A percentile compares a stretch with the other conserved stretches of the same genome.
These are phyloP conservation scores for Fraxinus excelsior DNA, from an alignment of 257 asterid species.

Conservation along the genomic window DNA sequence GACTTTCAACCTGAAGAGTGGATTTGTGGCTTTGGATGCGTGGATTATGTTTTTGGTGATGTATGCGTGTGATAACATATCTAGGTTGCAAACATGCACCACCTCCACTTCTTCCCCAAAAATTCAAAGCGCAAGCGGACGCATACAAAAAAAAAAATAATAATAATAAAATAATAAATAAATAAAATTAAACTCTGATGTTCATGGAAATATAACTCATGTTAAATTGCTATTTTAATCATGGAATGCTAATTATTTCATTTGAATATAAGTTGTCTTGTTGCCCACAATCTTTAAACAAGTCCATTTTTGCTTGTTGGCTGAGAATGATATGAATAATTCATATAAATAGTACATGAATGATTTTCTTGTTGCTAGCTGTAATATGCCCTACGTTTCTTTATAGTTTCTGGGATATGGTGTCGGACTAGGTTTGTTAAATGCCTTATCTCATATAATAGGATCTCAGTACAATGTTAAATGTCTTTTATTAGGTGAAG, in stretches of 20 bases:
- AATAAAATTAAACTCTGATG: too few species aligned
- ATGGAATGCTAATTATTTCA: not conserved
- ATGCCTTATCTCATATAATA: not conserved
- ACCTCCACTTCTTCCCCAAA: not conserved
- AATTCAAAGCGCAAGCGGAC: too few species aligned
- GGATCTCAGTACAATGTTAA: not conserved
- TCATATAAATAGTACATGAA: not conserved
- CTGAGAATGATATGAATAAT: not conserved
- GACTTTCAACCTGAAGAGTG: not conserved
- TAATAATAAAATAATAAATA: too few species aligned
- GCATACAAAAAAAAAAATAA: too few species aligned
- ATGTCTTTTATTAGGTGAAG: slow-evolving; percentile 39
- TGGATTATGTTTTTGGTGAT: not conserved
- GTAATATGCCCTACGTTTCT: not conserved
- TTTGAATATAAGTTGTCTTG: not conserved
- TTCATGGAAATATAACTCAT: too few species aligned
- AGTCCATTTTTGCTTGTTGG: not conserved
- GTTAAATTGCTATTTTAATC: not conserved
- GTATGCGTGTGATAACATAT: not conserved
- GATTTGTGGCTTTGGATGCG: not conserved
- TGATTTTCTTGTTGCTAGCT: not conserved
- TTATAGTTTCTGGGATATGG: not conserved
- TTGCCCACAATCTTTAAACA: not conserved
- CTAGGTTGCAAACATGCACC: not conserved
- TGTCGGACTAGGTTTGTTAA: not conserved